A percentile compares a stretch with the other conserved stretches of the same genome.
These are phyloP conservation scores for Fusarium sp. DNA, from an alignment of 2,329 filamentous ascomycete species.

Conservation along the genomic window DNA sequence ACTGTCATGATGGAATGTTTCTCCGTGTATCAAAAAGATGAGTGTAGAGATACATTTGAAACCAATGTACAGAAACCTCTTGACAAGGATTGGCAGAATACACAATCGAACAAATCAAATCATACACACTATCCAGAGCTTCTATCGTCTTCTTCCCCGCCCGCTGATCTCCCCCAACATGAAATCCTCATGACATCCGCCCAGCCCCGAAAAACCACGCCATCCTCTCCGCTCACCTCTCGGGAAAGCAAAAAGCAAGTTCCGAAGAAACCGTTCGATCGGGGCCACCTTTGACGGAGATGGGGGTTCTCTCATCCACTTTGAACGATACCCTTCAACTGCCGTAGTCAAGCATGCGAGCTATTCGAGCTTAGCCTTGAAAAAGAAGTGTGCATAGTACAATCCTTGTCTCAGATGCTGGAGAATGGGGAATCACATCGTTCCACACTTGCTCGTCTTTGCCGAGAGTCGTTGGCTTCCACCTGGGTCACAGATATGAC, in stretches of 20 bases:
- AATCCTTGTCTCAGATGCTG: neutral
- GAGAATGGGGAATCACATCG: neutral
- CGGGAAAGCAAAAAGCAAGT: neutral
- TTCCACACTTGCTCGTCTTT: neutral
- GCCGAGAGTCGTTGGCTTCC: neutral
- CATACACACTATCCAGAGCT: neutral
- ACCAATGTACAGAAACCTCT: neutral
- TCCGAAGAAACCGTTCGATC: constrained; percentile 9
- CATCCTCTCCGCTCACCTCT: neutral
- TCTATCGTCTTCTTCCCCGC: neutral
- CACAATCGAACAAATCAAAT: neutral
- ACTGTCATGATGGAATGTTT: neutral
- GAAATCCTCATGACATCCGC: constrained; percentile 15
- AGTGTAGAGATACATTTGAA: neutral
- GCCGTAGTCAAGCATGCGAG: neutral
- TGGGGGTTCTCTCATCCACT: neutral
- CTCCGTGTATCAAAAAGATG: neutral
- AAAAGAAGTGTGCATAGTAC: neutral
- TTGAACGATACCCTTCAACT: neutral
- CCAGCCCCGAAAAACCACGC: constrained; percentile 14
- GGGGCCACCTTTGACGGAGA: neutral
- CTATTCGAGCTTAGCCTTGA: neutral
- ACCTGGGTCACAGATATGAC: too few species aligned
- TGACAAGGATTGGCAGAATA: neutral
- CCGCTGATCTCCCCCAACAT: constrained; percentile 22